phyloP scores from a whole-genome alignment of 2,329 filamentous ascomycete species.

The Botrytis porri region DNA sequence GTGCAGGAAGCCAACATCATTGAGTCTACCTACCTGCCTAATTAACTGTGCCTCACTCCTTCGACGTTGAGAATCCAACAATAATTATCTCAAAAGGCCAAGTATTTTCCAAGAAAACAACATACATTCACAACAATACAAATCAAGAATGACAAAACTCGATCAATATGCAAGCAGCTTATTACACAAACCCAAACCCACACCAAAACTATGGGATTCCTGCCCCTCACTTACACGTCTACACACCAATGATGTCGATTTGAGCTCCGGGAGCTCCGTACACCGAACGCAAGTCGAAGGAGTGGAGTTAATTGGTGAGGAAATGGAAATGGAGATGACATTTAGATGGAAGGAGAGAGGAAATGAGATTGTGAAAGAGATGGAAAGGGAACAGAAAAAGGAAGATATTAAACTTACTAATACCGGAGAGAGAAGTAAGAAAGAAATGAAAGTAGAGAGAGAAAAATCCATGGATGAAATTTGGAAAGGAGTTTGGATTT shows the following conservation, averaged over 20 bases:
- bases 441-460: not conserved
- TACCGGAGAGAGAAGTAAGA: not conserved
- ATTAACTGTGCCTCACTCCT: not conserved
- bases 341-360: not conserved
- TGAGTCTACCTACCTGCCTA: not conserved
- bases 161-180: not conserved
- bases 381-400: not conserved
- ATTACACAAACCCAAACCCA: not conserved
- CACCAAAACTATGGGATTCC: not conserved
- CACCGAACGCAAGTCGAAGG: not conserved
- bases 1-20: not conserved
- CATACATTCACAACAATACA: too few species aligned
- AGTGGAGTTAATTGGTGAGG: not conserved
- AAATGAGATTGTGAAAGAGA: not conserved
- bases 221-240: not conserved
- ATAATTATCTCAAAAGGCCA: not conserved
- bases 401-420: not conserved
- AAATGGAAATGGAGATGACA: not conserved
- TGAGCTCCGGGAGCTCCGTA: not conserved
- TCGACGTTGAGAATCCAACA: not conserved
- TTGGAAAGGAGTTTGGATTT: constrained; percentile 17
- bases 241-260: not conserved
- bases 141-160: not conserved
- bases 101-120: not conserved
- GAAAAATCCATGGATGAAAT: not conserved